Conservation (phyloP, 139 green algal species). For the Picochlorum sp. region DNA sequence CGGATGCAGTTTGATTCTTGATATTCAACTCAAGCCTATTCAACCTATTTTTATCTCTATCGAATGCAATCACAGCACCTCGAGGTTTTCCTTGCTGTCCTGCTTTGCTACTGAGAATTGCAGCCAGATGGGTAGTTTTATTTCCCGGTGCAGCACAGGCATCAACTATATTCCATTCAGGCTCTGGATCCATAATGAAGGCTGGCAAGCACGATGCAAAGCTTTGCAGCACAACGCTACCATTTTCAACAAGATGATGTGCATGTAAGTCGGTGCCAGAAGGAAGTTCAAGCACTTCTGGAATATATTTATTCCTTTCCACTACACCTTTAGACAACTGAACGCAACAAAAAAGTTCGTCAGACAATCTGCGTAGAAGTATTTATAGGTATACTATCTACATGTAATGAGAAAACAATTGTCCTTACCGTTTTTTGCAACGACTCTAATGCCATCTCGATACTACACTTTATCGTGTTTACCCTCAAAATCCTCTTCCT, state of each 20-base stretch:
- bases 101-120: conserved; percentile 5
- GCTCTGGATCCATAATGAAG: conserved; percentile 56
- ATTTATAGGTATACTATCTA: background rate
- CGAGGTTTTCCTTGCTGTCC: conserved; percentile 11
- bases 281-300: conserved; percentile 74
- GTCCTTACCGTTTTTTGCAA: conserved; percentile 31
- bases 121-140: conserved; percentile 92
- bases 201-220: conserved; percentile 84
- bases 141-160: conserved; percentile 92
- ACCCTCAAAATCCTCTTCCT: conserved; percentile 50
- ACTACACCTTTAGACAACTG: background rate
- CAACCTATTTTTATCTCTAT: conserved; percentile 62
- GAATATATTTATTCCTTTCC: conserved; percentile 48
- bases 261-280: conserved; percentile 78
- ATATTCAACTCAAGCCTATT: conserved; percentile 55
- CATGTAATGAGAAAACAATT: no score
- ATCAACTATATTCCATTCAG: conserved; percentile 77
- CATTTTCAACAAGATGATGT: conserved; percentile 64
- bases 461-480: conserved; percentile 54
- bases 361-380: background rate
- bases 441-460: conserved; percentile 42
- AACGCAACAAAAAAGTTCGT: background rate
- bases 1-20: conserved; percentile 29
- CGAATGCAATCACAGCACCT: conserved; percentile 71
- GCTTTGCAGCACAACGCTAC: conserved; percentile 66